Evolutionary conservation across 2,329 filamentous ascomycete genomes (phyloP), one percentile per base, ranked within the genome.

Genomic region (Sporothrix inflata): DNA sequence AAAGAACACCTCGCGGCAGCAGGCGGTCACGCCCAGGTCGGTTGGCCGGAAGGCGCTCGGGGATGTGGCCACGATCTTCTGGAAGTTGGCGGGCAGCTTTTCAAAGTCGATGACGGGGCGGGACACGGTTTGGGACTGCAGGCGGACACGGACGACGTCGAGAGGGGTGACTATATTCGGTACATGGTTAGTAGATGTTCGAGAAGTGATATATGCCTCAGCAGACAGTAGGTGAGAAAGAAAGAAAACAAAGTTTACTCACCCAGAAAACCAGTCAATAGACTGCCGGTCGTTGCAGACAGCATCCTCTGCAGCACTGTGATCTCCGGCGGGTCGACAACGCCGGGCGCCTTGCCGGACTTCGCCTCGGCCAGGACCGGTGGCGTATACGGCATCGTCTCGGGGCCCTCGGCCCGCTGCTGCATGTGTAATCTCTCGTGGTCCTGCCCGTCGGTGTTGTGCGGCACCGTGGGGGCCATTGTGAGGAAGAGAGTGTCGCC

Each of bases 1-100:
- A 86, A 97, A 99, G 81, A 98, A 99, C 47, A 99, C 95, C 81
- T 99, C 95, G 74, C 96, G 91, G 80, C 96, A 99, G 82, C 96
- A 99, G 51, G 94, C 90, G 19, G 94, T 97, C 71, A 98, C 93
- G 74, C 96, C 96, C 67, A 98, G 88, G 78, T 95, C 93, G 40
- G 92, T 81, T 2, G 88, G 90, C 71, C 94, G 93, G 66, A 96
- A 87, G 75, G 91, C 89, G 74, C 89, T 90, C 76, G 90, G 80
- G 79, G 87, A 83, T 77, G 87, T 82, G 78, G 89, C 76, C 77
- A 87, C 80, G 80, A 91, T 81, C 81, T 85, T 84, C 79, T 87
- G 83, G 76, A 88, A 85, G 77, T 87, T 84, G 78, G 86, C 83
- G 75, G 84, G 80, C 76, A 87, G 84, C 72, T 72, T 72, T 49